phyloP scores from a whole-genome alignment of 2,329 filamentous ascomycete species.

The Leptographium galeiforme region DNA sequence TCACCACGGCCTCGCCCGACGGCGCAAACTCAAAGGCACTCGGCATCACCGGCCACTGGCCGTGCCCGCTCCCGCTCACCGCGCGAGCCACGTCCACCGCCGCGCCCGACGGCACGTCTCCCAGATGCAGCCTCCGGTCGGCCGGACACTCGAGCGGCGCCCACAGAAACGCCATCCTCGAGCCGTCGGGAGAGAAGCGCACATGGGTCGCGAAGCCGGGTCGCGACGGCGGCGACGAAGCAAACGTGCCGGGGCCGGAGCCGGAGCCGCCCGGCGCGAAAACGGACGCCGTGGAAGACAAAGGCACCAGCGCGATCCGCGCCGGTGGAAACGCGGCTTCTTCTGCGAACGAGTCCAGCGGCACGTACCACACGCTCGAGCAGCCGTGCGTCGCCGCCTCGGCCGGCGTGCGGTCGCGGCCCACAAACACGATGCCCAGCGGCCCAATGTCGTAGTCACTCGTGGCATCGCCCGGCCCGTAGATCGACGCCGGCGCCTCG shows the following conservation, averaged over 20 bases:
- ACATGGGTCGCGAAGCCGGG: constrained; percentile 13
- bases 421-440: constrained; percentile 22
- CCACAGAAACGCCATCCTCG: constrained; percentile 22
- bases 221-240: not conserved
- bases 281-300: not conserved
- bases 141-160: constrained; percentile 12
- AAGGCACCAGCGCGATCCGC: not conserved
- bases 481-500: constrained; percentile 16
- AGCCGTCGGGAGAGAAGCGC: constrained; percentile 23
- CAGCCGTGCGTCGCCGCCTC: constrained; percentile 8
- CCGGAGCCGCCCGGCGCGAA: not conserved
- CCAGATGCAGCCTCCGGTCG: constrained; percentile 19
- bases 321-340: constrained; percentile 4
- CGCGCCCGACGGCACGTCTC: constrained; percentile 15
- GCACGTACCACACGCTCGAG: constrained; percentile 20
- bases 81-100: constrained; percentile 18
- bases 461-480: constrained; percentile 12
- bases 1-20: constrained; percentile 19
- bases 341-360: constrained; percentile 18
- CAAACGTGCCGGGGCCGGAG: not conserved
- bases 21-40: constrained; percentile 21
- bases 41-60: constrained; percentile 14
- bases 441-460: constrained; percentile 20
- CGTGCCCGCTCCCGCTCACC: constrained; percentile 14
- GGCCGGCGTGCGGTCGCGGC: constrained; percentile 10